Evolutionary conservation across 345 rosid species (phyloP).

Genomic region (Eucalyptus marginata): DNA sequence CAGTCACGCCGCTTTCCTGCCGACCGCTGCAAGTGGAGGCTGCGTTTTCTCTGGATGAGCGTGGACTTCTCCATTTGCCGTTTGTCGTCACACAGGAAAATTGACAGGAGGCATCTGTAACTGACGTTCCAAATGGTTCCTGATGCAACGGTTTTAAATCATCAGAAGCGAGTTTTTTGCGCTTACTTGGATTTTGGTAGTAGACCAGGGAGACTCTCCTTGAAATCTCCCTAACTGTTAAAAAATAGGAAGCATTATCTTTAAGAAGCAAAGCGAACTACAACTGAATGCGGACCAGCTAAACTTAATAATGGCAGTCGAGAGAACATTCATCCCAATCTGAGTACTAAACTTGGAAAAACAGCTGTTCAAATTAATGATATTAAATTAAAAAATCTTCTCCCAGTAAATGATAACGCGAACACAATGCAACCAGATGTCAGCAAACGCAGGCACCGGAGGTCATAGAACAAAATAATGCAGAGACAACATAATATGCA

Average conservation of each 20-base stretch:
- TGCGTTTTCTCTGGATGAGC: slow-evolving; percentile 1
- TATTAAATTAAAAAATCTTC: not conserved
- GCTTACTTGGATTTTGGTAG: slow-evolving; percentile 45
- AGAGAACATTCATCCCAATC: not conserved
- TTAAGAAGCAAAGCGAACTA: not conserved
- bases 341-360: not conserved
- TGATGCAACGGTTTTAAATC: not conserved
- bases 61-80: slow-evolving; percentile 11
- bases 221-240: slow-evolving; percentile 44
- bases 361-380: not conserved
- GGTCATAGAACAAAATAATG: not conserved
- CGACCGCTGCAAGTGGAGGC: slow-evolving; percentile 29
- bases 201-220: slow-evolving; percentile 43
- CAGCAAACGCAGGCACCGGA: not conserved
- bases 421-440: not conserved
- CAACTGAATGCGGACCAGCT: not conserved
- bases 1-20: slow-evolving; percentile 15
- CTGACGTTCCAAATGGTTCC: slow-evolving; percentile 17
- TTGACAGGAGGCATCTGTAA: slow-evolving; percentile 14
- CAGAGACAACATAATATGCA: not conserved
- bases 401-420: rapidly evolving
- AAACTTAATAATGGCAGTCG: not conserved
- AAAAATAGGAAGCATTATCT: not conserved
- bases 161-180: slow-evolving; percentile 7
- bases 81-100: slow-evolving; percentile 11